These are phyloP conservation scores for Camelina hispida DNA, from an alignment of 345 rosid genomes.

Conservation along the genomic window DNA sequence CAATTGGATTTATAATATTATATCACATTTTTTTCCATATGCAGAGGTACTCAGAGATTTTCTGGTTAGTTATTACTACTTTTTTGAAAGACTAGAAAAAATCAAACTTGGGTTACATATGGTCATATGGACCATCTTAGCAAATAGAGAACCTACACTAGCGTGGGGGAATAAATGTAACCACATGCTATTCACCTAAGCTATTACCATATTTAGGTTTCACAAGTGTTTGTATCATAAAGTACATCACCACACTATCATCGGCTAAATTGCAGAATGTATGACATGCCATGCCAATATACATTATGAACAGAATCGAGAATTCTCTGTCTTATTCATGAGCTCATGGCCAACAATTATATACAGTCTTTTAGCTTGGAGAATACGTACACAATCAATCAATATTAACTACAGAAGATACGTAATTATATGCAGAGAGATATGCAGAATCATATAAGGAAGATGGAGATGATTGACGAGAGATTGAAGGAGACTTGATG, in stretches of 20 bases:
- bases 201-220: conserved; percentile 39
- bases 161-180: conserved; percentile 37
- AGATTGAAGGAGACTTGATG: too few relatives aligned
- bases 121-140: conserved; percentile 36
- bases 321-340: too few relatives aligned
- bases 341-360: too few relatives aligned
- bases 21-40: background rate
- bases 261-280: conserved; percentile 17
- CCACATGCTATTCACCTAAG: conserved; percentile 48
- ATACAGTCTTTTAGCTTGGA: too few relatives aligned
- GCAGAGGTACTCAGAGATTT: background rate
- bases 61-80: background rate
- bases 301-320: too few relatives aligned
- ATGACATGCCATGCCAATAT: conserved; percentile 8
- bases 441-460: too few relatives aligned
- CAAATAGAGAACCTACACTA: conserved; percentile 39
- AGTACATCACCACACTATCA: conserved; percentile 33
- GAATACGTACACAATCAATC: too few relatives aligned
- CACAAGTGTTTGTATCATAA: conserved; percentile 31
- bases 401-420: too few relatives aligned
- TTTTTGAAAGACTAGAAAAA: background rate
- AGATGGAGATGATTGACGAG: too few relatives aligned
- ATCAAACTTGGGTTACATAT: conserved; percentile 20
- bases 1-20: background rate
- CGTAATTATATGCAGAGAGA: too few relatives aligned